Percentiles rank a stretch among this genome's conserved stretches.
These are phyloP conservation scores for Quillaja saponaria DNA, from an alignment of 306 rosid genomes.

Conservation along the genomic window DNA sequence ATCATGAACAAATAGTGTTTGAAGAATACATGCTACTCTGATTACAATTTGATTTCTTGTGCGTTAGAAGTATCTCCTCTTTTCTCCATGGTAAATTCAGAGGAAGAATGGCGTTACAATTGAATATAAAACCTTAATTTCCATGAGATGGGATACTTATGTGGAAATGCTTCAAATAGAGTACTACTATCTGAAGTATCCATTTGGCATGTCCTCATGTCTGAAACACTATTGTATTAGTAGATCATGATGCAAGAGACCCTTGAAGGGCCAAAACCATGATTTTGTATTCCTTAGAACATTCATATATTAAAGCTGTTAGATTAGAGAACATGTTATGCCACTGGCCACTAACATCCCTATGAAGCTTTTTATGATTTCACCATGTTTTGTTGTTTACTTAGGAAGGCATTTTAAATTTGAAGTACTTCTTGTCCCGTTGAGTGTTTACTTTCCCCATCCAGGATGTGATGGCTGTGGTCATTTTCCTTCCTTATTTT, in stretches of 20 bases:
- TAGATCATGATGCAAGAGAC: neutral
- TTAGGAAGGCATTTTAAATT: conserved; percentile 1
- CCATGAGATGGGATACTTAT: neutral
- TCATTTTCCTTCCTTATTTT: neutral
- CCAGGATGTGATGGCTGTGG: neutral
- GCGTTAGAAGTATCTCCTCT: neutral
- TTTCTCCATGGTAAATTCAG: too few relatives aligned
- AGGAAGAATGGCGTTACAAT: neutral
- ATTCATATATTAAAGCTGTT: too few relatives aligned
- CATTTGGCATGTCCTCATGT: neutral
- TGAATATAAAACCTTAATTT: too few relatives aligned
- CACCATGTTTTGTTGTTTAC: neutral
- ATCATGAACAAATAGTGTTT: neutral
- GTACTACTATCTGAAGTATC: neutral
- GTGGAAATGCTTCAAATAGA: neutral
- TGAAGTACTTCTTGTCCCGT: neutral
- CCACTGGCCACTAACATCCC: too few relatives aligned
- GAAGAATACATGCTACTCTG: neutral
- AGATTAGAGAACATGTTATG: too few relatives aligned
- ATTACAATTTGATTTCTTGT: neutral
- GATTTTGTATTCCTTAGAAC: too few relatives aligned
- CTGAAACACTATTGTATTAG: neutral
- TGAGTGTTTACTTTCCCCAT: conserved; percentile 5
- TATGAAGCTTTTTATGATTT: neutral
- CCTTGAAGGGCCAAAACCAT: too few relatives aligned